Base-by-base conservation (phyloP, 2,329 filamentous ascomycete species). In the Colletotrichum theobromicola region DNA sequence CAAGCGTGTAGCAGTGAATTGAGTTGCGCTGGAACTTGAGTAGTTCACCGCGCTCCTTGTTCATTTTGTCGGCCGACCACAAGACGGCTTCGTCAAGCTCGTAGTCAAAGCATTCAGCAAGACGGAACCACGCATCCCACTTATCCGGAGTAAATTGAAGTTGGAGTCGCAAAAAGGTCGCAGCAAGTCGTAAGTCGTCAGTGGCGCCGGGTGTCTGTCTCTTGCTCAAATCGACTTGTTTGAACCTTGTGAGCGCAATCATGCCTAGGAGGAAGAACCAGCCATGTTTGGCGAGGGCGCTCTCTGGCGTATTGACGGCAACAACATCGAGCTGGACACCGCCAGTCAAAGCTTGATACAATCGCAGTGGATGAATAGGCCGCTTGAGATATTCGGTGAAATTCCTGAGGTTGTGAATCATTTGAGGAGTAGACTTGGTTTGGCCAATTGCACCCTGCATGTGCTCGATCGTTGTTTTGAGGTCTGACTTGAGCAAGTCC, bases 261-360 rank as follows among this genome's bases (percentile, higher is more conserved):
- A 97, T 94, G 24, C 96, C 96, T 76, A 98, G 90, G 34, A 98
- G 86, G 82, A 97, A 98, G 82, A 95, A 98, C 96, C 96, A 98
- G 60, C 95, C 94, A 77, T 95, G 94, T 28, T 91, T 91, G 0
- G 96, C 95, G 37, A 97, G 85, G 1, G 90, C 90, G 67, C 92
- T 93, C 72, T 97, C 94, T 0, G 91, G 89, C 3, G 90, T 89
- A 58, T 93, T 90, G 9, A 96, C 92, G 0, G 91, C 88, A 7
- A 94, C 89, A 3, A 94, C 92, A 73, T 96, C 92, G 26, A 97
- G 90, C 66, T 92, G 91, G 9, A 95, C 90, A 46, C 94, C 90
- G 13, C 97, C 97, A 76, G 92, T 92, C 46, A 98, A 88, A n/a
- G 94, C 94, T 77, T 93, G 91, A 81, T 94, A 97, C 6, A 99